phyloP scores from a whole-genome alignment of 2,329 filamentous ascomycete genomes.

The Karstenula rhodostoma region DNA sequence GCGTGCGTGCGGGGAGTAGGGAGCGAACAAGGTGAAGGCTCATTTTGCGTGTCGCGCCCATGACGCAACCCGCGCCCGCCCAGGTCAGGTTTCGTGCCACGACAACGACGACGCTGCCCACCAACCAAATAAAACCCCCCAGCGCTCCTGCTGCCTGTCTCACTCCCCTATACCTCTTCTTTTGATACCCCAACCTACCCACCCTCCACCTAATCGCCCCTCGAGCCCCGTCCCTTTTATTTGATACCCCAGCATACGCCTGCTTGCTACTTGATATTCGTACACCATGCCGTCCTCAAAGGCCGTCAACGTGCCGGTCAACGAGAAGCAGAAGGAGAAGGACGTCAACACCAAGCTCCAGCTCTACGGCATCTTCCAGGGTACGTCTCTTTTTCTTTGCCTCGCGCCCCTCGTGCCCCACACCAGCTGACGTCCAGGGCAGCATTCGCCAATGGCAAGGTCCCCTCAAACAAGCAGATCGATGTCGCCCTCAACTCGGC shows the following conservation, averaged over 20 bases:
- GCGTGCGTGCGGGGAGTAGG: conserved; percentile 4
- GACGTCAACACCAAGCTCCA: conserved; percentile 94
- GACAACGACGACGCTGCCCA: conserved; percentile 12
- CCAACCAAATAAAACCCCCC: conserved; percentile 18
- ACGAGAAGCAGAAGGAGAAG: conserved; percentile 78
- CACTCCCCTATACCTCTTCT: conserved; percentile 5
- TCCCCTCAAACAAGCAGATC: conserved; percentile 95
- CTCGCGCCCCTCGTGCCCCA: neutral
- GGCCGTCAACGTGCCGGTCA: conserved; percentile 75
- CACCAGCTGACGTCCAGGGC: conserved; percentile 31
- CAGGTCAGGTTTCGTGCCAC: conserved; percentile 14
- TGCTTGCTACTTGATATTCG: conserved; percentile 10
- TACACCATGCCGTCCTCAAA: conserved; percentile 21
- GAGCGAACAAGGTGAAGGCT: neutral
- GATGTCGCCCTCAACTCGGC: conserved; percentile 93
- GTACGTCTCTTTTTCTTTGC: conserved; percentile 50
- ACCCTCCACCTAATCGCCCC: neutral
- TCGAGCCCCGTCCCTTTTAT: conserved; percentile 1
- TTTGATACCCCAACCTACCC: conserved; percentile 15
- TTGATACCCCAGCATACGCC: conserved; percentile 18
- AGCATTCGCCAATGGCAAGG: conserved; percentile 89
- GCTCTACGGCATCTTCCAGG: conserved; percentile 85
- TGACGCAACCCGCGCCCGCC: conserved; percentile 10
- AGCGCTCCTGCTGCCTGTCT: conserved; percentile 6
- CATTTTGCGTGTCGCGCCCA: conserved; percentile 15